Base-by-base conservation (phyloP, 1,284 basidiomycete genomes). In the Puccinia polysora region DNA sequence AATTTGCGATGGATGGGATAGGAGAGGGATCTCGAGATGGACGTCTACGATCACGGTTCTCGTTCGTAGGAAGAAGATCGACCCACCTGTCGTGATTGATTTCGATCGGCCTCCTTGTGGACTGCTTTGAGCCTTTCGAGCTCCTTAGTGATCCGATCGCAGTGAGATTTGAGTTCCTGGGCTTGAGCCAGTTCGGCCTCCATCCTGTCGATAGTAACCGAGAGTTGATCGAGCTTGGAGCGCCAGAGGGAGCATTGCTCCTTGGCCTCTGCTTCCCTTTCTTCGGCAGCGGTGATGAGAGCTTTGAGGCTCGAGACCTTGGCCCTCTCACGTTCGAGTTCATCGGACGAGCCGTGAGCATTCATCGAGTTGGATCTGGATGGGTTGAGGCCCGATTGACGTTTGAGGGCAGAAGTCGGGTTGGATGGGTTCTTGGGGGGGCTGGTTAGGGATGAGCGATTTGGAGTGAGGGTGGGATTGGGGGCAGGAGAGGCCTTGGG, bases 311-410 rank as follows among this genome's bases (percentile, higher is more conserved):
- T 65, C 8, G 28, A 32, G 0, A 65, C 32, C 49, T 65, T 65
- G 30, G 63, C 45, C 18, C 63, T 34, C 20, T 65, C 63, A 18
- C 63, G 45, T 52, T 65, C 63, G n/a, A 65, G 34, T 53, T 65
- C 63, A 4, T 65, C 59, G 15, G 34, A 10, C 2, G 59, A 62
- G 43, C 6, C 28, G 28, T 38, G 36, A 38, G 58, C 25, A 38
- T 47, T 62, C n/a, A 47, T 2, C 15, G 59, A 47, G 59, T 62
- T 62, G 8, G 59, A 62, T 28, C 28, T 62, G 59, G 23, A 23
- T 14, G 40, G 43, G 20, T 45, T 7, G 38, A 47, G n/a, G 59
- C 47, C 32, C 14, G 59, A 62, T 15, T 45, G 59, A 32, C 59
- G 59, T 62, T 43, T 43, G 18, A 8, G 40, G 18, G 40, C 40